A percentile compares a stretch with the other conserved stretches of the same genome.
phyloP scores from a whole-genome alignment of 805 yeast genomes.

The Candida tammaniensis region DNA sequence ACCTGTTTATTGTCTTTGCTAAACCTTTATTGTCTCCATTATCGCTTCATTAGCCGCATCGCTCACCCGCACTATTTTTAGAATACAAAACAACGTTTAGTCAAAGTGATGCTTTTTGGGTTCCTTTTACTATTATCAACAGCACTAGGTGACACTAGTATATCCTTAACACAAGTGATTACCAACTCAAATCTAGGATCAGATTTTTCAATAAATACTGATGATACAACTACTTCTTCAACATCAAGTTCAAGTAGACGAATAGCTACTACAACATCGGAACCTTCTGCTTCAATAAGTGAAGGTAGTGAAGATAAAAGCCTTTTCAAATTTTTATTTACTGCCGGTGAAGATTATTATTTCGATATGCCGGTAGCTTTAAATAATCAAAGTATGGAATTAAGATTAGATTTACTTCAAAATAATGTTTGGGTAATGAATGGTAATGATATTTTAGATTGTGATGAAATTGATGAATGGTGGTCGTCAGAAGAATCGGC shows the following conservation, averaged over 20 bases:
- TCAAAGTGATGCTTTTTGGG: too few relatives aligned
- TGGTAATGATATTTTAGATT: conserved; percentile 21
- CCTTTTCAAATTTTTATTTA: conserved; percentile 11
- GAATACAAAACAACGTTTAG: too few relatives aligned
- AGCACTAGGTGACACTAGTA: too few relatives aligned
- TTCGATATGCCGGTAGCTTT: conserved; percentile 13
- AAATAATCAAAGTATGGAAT: conserved; percentile 14
- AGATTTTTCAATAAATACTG: conserved; percentile 14
- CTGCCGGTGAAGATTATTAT: conserved; percentile 5
- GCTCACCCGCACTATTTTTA: too few relatives aligned
- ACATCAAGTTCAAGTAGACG: not conserved
- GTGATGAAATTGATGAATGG: conserved; percentile 21
- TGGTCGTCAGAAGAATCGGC: conserved; percentile 12
- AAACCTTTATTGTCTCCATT: too few relatives aligned
- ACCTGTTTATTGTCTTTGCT: too few relatives aligned
- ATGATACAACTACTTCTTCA: not conserved
- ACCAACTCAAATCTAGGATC: conserved; percentile 14
- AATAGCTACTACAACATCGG: not conserved
- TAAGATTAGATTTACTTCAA: conserved; percentile 33
- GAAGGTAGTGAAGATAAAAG: conserved; percentile 10
- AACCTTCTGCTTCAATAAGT: conserved; percentile 5
- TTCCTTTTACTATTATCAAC: too few relatives aligned
- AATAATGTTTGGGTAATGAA: conserved; percentile 39
- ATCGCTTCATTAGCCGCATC: too few relatives aligned
- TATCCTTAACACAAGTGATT: conserved; percentile 9